A percentile compares a stretch with the other conserved stretches of the same genome.
Conservation (phyloP, 805 yeast species). For the Tanozyma kutaoensis region DNA sequence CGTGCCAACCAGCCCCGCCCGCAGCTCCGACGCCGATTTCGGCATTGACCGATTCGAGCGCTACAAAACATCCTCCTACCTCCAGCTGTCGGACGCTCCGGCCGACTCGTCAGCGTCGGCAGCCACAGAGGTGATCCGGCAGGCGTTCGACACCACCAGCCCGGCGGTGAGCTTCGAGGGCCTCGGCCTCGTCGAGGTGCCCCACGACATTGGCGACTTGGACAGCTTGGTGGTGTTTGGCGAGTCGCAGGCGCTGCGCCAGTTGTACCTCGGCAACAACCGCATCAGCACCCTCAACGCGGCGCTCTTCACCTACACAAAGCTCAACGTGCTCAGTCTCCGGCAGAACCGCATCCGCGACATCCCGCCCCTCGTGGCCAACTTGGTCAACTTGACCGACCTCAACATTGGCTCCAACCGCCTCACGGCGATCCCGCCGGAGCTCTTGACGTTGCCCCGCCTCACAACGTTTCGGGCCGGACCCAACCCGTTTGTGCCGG, state of each 20-base stretch:
- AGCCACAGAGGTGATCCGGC: slow-evolving; percentile 29
- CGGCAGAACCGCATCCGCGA: slow-evolving; percentile 26
- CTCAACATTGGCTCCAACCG: slow-evolving; percentile 40
- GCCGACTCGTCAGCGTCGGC: background rate
- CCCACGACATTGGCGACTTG: slow-evolving; percentile 46
- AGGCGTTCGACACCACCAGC: slow-evolving; percentile 33
- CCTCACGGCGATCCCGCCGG: slow-evolving; percentile 37
- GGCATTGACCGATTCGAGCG: slow-evolving; percentile 38
- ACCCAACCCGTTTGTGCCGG: slow-evolving; percentile 32
- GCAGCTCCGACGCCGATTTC: slow-evolving; percentile 29
- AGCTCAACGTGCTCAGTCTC: slow-evolving; percentile 36
- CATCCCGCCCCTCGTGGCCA: slow-evolving; percentile 9
- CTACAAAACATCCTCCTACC: slow-evolving; percentile 11
- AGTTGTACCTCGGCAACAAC: slow-evolving; percentile 40
- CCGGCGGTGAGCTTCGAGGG: slow-evolving; percentile 34
- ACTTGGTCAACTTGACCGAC: slow-evolving; percentile 26
- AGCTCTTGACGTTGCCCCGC: slow-evolving; percentile 31
- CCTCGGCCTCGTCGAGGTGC: slow-evolving; percentile 33
- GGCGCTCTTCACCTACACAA: slow-evolving; percentile 34
- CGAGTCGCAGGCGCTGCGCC: slow-evolving; percentile 16
- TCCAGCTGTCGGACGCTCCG: background rate
- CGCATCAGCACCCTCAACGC: slow-evolving; percentile 34
- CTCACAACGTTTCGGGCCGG: slow-evolving; percentile 37
- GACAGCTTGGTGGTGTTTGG: slow-evolving; percentile 35
- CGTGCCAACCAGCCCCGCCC: slow-evolving; percentile 9